Conservation (phyloP, 768 basidiomycete species). For the Mycena belliarum region DNA sequence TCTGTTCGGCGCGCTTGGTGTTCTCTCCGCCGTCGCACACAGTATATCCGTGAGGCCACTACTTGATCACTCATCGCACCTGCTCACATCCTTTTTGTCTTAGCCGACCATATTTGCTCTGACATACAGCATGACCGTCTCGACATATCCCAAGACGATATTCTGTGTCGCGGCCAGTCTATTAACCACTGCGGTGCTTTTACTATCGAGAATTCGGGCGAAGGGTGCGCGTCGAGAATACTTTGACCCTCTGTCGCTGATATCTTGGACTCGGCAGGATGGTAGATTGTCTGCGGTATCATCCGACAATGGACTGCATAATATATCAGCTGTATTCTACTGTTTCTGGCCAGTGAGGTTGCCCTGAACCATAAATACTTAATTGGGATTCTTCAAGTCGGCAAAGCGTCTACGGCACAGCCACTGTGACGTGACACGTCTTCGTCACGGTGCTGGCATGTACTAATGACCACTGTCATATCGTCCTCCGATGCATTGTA, state of each 20-base stretch:
- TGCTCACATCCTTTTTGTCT: neutral
- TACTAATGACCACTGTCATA: no score
- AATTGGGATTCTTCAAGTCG: no score
- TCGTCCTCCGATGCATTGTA: no score
- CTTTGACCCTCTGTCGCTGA: neutral
- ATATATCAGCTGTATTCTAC: no score
- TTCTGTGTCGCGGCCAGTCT: slow-evolving; percentile 62
- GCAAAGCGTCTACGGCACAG: no score
- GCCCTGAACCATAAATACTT: no score
- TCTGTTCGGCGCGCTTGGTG: slow-evolving; percentile 72
- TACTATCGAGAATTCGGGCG: slow-evolving; percentile 33
- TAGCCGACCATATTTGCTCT: slow-evolving; percentile 72
- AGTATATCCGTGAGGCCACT: slow-evolving; percentile 50
- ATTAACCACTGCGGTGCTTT: slow-evolving; percentile 47
- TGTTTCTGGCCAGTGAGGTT: no score
- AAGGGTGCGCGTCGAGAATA: neutral
- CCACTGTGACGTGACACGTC: no score
- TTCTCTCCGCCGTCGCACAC: slow-evolving; percentile 65
- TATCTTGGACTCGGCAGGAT: neutral
- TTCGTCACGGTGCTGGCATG: no score
- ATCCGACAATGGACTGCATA: neutral
- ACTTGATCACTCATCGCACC: neutral
- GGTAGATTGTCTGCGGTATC: neutral
- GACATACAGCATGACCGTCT: slow-evolving; percentile 66
- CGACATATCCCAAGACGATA: slow-evolving; percentile 64